Evolutionary conservation across 768 basidiomycete species (phyloP).

Genomic region (Melanogaster broomeanus): DNA sequence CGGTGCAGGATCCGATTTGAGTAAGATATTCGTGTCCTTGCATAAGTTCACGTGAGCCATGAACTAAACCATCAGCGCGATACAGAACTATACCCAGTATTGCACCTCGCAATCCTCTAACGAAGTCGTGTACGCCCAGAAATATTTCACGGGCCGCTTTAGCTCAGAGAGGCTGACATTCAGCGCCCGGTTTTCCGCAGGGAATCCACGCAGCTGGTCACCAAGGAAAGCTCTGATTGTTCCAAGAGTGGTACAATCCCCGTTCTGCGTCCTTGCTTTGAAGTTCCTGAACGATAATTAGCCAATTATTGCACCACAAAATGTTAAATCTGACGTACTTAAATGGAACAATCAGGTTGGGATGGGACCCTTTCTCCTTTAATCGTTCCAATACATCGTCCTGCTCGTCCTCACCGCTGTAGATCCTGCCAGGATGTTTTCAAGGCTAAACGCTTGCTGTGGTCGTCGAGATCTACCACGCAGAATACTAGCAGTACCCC

Average conservation of each 20-base stretch:
- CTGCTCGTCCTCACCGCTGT: background rate
- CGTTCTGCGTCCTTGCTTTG: background rate
- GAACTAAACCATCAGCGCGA: background rate
- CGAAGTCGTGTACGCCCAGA: constrained; percentile 20
- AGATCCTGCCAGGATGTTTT: constrained; percentile 15
- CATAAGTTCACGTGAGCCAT: background rate
- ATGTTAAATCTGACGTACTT: background rate
- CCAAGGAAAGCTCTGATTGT: constrained; percentile 6
- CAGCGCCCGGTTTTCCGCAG: constrained; percentile 4
- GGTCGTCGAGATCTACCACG: background rate
- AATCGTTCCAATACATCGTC: background rate
- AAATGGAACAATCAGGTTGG: background rate
- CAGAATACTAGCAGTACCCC: constrained; percentile 8
- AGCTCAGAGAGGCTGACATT: constrained; percentile 1
- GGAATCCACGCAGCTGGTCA: background rate
- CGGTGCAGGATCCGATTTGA: constrained; percentile 29
- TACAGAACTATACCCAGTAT: constrained; percentile 7
- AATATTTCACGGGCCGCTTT: constrained; percentile 12
- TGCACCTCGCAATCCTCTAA: constrained; percentile 14
- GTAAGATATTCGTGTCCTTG: constrained; percentile 19
- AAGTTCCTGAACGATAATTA: background rate
- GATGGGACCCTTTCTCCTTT: background rate
- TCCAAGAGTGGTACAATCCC: background rate
- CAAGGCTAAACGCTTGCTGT: background rate
- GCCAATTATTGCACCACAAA: background rate